phyloP scores from a whole-genome alignment of 1,284 basidiomycete species.

The Microbotryum violaceum region DNA sequence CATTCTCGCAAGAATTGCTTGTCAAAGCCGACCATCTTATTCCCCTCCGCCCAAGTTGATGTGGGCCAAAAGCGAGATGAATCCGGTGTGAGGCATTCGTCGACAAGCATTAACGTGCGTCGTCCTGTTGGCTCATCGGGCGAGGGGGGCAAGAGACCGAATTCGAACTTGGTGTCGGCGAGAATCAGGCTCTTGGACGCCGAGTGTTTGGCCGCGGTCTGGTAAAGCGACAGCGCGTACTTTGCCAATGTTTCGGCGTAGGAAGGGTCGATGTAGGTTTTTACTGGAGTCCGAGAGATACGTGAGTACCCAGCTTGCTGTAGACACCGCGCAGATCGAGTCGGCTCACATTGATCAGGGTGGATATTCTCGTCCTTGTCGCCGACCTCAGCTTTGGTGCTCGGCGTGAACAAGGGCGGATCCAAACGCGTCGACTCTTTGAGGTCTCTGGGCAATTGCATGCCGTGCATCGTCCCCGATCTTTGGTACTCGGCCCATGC shows the following conservation, averaged over 20 bases:
- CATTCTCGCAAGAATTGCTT: constrained; percentile 95
- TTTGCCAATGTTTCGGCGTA: constrained; percentile 57
- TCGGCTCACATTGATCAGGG: constrained; percentile 64
- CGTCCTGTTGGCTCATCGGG: constrained; percentile 41
- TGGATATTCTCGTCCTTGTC: constrained; percentile 97
- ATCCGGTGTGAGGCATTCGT: constrained; percentile 94
- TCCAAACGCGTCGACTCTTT: constrained; percentile 78
- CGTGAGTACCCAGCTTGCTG: no score
- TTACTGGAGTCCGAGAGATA: no score
- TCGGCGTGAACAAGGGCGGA: constrained; percentile 86
- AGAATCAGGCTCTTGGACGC: constrained; percentile 78
- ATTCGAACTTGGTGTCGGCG: constrained; percentile 91
- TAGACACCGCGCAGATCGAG: neutral
- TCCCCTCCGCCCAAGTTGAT: constrained; percentile 63
- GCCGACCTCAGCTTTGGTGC: constrained; percentile 93
- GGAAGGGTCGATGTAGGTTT: constrained; percentile 51
- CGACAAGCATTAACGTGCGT: constrained; percentile 71
- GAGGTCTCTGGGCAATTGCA: constrained; percentile 64
- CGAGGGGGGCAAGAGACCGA: constrained; percentile 54
- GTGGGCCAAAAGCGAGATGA: constrained; percentile 95
- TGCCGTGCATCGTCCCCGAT: constrained; percentile 80
- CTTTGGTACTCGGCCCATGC: constrained; percentile 93
- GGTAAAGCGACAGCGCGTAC: constrained; percentile 62
- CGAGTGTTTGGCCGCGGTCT: constrained; percentile 70
- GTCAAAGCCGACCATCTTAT: constrained; percentile 82